Evolutionary conservation across 2,329 filamentous ascomycete species (phyloP), one percentile per base, ranked within the genome.

Genomic region (Fusarium chlamydosporum): DNA sequence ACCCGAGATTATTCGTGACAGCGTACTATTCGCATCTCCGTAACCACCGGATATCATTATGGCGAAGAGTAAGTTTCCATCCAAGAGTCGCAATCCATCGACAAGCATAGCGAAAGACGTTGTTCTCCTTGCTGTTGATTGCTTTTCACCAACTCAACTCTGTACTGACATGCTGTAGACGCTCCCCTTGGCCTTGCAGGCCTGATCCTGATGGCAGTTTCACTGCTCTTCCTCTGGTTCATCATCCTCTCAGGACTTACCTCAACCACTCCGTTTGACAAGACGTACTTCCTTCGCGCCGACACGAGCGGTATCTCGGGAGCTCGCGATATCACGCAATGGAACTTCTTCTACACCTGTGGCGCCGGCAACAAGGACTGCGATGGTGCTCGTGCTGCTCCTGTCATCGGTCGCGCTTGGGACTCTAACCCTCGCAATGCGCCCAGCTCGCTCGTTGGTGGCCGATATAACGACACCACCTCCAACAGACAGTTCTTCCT

Each of bases 311-410:
- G 85, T 75, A 94, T 97, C 75, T 83, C 86, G 4, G 89, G 90
- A 47, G 90, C 93, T 13, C 87, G 90, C 53, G 67, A 84, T 51
- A 73, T 86, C 18, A 90, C 93, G 13, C 90, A 95, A 81, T 98
- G 95, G 95, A 96, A 94, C 35, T 97, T 91, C 81, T 96, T 96
- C 84, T 90, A 92, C 78, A 84, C 96, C 65, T 97, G 94, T 81
- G 88, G 89, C 53, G 83, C 83, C 31, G 82, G 81, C 65, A 87
- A 89, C 76, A 83, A 83, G 52, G 81, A 91, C 79, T 97, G 93
- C 80, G 86, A 88, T 63, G 75, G 75, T 2, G 79, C 87, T 4
- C 85, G 88, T 18, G 84, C 89, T 20, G 91, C 89, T 79, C 74
- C 91, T 77, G 81, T 93, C 80, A 76, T 96, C 84, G 84, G 92